A percentile compares a stretch with the other conserved stretches of the same genome.
Conservation (phyloP, 2,329 filamentous ascomycete species). For the Pseudocercospora macadamiae region DNA sequence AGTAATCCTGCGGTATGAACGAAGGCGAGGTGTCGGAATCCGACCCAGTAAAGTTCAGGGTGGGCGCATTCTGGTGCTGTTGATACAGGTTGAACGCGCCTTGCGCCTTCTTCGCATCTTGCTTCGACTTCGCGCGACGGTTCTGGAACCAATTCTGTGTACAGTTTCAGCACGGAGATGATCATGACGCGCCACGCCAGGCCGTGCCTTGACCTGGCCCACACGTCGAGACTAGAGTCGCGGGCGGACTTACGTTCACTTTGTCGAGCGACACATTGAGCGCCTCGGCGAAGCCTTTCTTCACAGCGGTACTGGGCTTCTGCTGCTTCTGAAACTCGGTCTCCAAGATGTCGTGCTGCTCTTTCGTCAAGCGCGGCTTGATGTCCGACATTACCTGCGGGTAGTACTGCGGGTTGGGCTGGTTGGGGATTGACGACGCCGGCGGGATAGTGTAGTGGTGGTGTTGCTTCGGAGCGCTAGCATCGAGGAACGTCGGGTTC, state of each 20-base stretch:
- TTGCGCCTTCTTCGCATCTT: conserved; percentile 53
- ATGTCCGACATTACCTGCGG: conserved; percentile 45
- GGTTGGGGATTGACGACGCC: conserved; percentile 18
- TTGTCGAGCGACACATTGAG: conserved; percentile 56
- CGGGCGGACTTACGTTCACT: conserved; percentile 51
- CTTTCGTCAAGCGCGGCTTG: conserved; percentile 56
- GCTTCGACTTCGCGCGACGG: conserved; percentile 56
- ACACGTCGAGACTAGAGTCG: background rate
- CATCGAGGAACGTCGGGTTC: conserved; percentile 13
- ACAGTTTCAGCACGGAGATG: conserved; percentile 37
- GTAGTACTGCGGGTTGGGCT: conserved; percentile 22
- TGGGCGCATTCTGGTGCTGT: conserved; percentile 23
- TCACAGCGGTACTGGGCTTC: conserved; percentile 55
- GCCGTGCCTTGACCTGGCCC: background rate
- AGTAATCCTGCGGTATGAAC: conserved; percentile 36
- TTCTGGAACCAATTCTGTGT: conserved; percentile 59
- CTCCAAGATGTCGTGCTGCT: conserved; percentile 57
- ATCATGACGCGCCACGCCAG: background rate
- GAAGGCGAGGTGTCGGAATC: conserved; percentile 38
- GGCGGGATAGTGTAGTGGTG: conserved; percentile 18
- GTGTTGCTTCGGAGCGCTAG: conserved; percentile 19
- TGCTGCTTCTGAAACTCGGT: conserved; percentile 51
- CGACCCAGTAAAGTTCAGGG: conserved; percentile 31
- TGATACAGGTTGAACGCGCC: conserved; percentile 33
- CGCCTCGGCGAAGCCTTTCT: conserved; percentile 53